phyloP scores from a whole-genome alignment of 306 rosid genomes.

The Castanospermum australe region DNA sequence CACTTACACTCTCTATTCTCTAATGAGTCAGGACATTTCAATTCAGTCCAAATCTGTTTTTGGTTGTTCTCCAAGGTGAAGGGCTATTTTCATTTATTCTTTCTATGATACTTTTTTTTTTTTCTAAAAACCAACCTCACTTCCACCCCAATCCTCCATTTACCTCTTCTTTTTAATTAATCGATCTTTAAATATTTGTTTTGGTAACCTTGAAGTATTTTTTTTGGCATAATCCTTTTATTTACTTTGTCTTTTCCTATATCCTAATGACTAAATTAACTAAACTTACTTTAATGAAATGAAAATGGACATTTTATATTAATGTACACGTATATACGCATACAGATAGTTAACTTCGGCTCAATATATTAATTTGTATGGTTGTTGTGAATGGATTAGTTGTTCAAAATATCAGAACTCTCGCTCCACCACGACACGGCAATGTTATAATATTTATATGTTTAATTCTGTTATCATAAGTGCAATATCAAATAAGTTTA shows the following conservation, averaged over 20 bases:
- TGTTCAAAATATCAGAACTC: neutral
- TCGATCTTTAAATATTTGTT: neutral
- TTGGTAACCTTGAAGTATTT: no score
- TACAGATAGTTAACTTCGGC: neutral
- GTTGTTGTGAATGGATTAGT: neutral
- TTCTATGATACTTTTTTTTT: slow-evolving; percentile 5
- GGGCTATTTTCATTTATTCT: slow-evolving; percentile 19
- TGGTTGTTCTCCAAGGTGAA: slow-evolving; percentile 23
- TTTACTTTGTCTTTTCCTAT: neutral
- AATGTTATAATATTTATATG: no score
- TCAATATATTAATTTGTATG: neutral
- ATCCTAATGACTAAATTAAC: neutral
- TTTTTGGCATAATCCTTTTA: neutral
- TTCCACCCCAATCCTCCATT: neutral
- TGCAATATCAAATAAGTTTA: no score
- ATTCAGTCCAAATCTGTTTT: slow-evolving; percentile 34
- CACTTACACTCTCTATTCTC: no score
- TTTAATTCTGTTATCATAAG: no score
- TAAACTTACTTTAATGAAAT: neutral
- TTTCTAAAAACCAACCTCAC: neutral
- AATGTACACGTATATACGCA: neutral
- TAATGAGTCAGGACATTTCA: no score
- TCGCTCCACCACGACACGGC: neutral
- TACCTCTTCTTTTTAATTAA: neutral
- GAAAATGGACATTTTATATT: neutral